phyloP scores from a whole-genome alignment of 306 rosid species.

The Cicer judaicum region DNA sequence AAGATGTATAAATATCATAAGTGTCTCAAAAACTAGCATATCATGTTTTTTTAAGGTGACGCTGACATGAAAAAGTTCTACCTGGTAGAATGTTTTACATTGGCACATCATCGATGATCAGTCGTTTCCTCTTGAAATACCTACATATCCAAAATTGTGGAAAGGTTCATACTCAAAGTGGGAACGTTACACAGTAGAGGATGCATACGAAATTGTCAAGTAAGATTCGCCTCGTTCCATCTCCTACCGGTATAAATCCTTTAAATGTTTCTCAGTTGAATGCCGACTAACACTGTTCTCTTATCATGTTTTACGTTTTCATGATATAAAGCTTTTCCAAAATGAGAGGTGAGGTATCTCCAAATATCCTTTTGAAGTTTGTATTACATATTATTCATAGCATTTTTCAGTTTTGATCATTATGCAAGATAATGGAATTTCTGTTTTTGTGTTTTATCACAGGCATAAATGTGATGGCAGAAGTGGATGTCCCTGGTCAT shows the following conservation, averaged over 20 bases:
- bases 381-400: slow-evolving; percentile 12
- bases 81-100: slow-evolving; percentile 91
- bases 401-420: slow-evolving; percentile 24
- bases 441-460: slow-evolving; percentile 46
- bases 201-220: slow-evolving; percentile 91
- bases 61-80: slow-evolving; percentile 53
- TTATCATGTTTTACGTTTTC: slow-evolving; percentile 48
- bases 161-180: slow-evolving; percentile 79
- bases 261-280: slow-evolving; percentile 38
- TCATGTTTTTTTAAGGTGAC: slow-evolving; percentile 41
- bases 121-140: slow-evolving; percentile 92
- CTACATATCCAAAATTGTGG: slow-evolving; percentile 91
- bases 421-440: slow-evolving; percentile 18
- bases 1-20: slow-evolving; percentile 46
- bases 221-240: slow-evolving; percentile 54
- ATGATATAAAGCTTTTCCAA: slow-evolving; percentile 75
- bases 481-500: slow-evolving; percentile 97
- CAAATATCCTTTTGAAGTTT: slow-evolving; percentile 42
- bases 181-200: slow-evolving; percentile 94
- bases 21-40: slow-evolving; percentile 24
- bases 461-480: slow-evolving; percentile 97
- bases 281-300: slow-evolving; percentile 49
- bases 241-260: slow-evolving; percentile 35
- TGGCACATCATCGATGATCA: slow-evolving; percentile 91
- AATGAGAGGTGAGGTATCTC: slow-evolving; percentile 74